Evolutionary conservation across 2,329 filamentous ascomycete species (phyloP), one percentile per base, ranked within the genome.

Genomic region (Fusarium humuli): DNA sequence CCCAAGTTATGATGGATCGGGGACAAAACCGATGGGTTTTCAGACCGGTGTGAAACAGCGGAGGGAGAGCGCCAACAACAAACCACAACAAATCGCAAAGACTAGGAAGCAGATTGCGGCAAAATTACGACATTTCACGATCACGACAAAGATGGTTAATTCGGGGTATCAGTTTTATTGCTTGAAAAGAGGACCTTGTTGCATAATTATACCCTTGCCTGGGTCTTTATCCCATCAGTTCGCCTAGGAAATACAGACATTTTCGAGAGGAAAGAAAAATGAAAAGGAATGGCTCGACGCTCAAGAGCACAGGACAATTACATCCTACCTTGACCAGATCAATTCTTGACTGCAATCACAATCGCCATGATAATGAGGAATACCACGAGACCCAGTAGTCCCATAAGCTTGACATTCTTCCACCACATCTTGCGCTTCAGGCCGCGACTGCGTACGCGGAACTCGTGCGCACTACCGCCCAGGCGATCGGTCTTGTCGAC

Each of bases 321-420:
- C 53, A 46, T 37, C 30, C 30, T 44, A 34, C 50, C 53, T 67
- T 48, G 64, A 25, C 52, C 48, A 18, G 50, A 64, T 45, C 66
- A 76, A 57, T 84, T 85, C 81, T 86, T 88, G 57, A 85, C 77
- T 5, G 85, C 82, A 63, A 88, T 82, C 29, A 88, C 81, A 61
- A 88, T 85, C n/a, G 84, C 83, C 70, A 87, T 73, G 47, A 89
- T 73, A 71, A 90, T 87, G 67, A 90, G 77, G 46, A 84, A 77
- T 27, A 96, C 81, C 3, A 94, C 93, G 46, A 98, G 77, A 6
- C 81, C 85, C 67, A 94, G 77, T 73, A 99, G 80, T 9, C 88
- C 91, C 94, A 98, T 97, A 73, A 99, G 82, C 84, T 97, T 97
- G 47, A 97, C 88, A 80, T 99, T 98, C 90, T 98, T 98, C 95